Conservation (phyloP, 495 filamentous ascomycete genomes). For the Neurospora sp. region DNA sequence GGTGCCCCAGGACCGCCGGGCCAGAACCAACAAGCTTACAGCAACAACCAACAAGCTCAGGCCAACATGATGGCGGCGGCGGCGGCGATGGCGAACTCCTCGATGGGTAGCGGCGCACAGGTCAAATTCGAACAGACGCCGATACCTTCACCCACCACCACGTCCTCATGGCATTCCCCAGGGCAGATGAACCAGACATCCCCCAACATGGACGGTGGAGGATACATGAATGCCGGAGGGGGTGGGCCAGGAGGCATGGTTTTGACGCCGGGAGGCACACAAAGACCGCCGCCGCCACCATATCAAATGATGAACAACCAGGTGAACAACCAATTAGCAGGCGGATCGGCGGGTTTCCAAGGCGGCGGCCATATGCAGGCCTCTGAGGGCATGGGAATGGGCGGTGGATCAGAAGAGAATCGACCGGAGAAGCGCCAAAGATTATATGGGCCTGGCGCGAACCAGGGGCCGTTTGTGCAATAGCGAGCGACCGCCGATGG, state of each 20-base stretch:
- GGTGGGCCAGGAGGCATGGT: constrained; percentile 32
- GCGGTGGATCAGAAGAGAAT: constrained; percentile 10
- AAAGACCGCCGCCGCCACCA: constrained; percentile 8
- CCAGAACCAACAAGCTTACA: constrained; percentile 25
- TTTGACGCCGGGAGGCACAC: constrained; percentile 33
- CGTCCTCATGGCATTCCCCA: constrained; percentile 66
- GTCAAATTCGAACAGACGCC: constrained; percentile 80
- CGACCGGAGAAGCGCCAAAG: constrained; percentile 28
- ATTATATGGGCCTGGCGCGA: constrained; percentile 27
- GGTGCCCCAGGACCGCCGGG: constrained; percentile 14
- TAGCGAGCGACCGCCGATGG: not conserved
- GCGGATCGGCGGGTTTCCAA: constrained; percentile 17
- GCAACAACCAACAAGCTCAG: not conserved
- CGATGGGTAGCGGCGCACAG: constrained; percentile 31
- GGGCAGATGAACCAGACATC: constrained; percentile 56
- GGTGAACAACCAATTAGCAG: not conserved
- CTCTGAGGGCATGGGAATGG: constrained; percentile 15
- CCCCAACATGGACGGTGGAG: constrained; percentile 38
- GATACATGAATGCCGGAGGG: constrained; percentile 30
- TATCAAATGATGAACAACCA: not conserved
- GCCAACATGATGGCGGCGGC: not conserved
- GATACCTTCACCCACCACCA: constrained; percentile 61
- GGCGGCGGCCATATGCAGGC: constrained; percentile 12
- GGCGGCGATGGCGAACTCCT: constrained; percentile 7
- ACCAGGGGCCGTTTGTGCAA: constrained; percentile 13